phyloP scores from a whole-genome alignment of 257 asterid species.

The Petunia axillaris region DNA sequence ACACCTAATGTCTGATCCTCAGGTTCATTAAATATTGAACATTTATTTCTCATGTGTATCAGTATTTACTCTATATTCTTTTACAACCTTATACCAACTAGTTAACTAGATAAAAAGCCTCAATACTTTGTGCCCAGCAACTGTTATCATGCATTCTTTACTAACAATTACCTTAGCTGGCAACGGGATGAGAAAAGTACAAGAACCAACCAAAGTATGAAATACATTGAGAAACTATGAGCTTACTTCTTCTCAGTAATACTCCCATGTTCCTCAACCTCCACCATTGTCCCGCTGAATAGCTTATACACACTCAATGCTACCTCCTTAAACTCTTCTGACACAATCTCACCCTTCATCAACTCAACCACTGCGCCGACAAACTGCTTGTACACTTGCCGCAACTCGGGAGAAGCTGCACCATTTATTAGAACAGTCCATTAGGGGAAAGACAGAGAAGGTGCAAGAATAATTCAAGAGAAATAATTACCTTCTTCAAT shows the following conservation, averaged over 20 bases:
- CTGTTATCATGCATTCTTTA: conserved; percentile 10
- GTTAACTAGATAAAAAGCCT: not conserved
- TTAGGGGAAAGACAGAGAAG: not conserved
- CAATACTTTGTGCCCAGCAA: not conserved
- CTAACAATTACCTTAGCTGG: conserved; percentile 13
- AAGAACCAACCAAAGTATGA: not conserved
- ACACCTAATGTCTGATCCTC: conserved; percentile 8
- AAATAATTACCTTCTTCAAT: too few relatives aligned
- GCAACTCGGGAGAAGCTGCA: conserved; percentile 76
- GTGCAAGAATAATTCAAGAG: not conserved
- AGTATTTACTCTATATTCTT: conserved; percentile 3
- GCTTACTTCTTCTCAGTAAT: conserved; percentile 60
- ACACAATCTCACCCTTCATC: conserved; percentile 76
- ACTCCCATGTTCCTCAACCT: conserved; percentile 52
- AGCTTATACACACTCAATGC: conserved; percentile 67
- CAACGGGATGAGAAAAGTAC: conserved; percentile 3
- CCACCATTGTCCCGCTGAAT: conserved; percentile 45
- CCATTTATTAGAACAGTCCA: not conserved
- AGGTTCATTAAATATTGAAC: not conserved
- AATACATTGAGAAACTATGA: not conserved
- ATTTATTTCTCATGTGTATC: not conserved
- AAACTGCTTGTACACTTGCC: conserved; percentile 78
- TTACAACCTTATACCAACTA: conserved; percentile 11
- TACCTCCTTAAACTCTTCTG: conserved; percentile 91
- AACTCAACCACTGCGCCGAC: conserved; percentile 71